Evolutionary conservation across 805 yeast genomes (phyloP).

Genomic region (Cyberlindnera mrakii): DNA sequence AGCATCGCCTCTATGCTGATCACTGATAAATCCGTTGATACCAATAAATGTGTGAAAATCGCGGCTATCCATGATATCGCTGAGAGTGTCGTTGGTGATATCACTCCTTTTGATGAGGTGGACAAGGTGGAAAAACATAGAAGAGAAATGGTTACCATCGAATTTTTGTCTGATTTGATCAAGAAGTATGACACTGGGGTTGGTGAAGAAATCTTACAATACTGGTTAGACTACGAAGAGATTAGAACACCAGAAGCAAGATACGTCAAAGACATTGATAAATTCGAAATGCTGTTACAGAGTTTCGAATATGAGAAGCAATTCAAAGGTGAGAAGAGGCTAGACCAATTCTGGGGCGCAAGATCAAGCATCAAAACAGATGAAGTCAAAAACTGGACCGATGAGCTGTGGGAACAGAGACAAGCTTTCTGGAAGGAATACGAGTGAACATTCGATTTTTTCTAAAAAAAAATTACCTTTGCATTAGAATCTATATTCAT

Average conservation of each 20-base stretch:
- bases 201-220: slow-evolving; percentile 57
- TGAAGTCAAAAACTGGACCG: slow-evolving; percentile 67
- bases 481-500: background rate
- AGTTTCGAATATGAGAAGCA: slow-evolving; percentile 79
- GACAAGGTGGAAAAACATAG: slow-evolving; percentile 77
- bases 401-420: slow-evolving; percentile 47
- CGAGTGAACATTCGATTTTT: background rate
- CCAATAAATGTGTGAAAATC: slow-evolving; percentile 71
- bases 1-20: slow-evolving; percentile 71
- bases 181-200: slow-evolving; percentile 57
- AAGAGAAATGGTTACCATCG: slow-evolving; percentile 69
- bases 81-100: slow-evolving; percentile 90
- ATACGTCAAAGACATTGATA: slow-evolving; percentile 91
- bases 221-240: slow-evolving; percentile 89
- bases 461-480: background rate
- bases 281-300: slow-evolving; percentile 78
- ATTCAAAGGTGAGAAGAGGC: slow-evolving; percentile 47
- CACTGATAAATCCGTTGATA: slow-evolving; percentile 44
- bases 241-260: slow-evolving; percentile 76
- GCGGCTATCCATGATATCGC: slow-evolving; percentile 93
- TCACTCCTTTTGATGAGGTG: slow-evolving; percentile 75
- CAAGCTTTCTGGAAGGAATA: slow-evolving; percentile 30
- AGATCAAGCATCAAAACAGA: slow-evolving; percentile 56
- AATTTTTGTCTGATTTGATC: slow-evolving; percentile 55
- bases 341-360: slow-evolving; percentile 67